Base-by-base conservation (phyloP, 2,329 filamentous ascomycete species). In the Cladobotryum mycophilum region DNA sequence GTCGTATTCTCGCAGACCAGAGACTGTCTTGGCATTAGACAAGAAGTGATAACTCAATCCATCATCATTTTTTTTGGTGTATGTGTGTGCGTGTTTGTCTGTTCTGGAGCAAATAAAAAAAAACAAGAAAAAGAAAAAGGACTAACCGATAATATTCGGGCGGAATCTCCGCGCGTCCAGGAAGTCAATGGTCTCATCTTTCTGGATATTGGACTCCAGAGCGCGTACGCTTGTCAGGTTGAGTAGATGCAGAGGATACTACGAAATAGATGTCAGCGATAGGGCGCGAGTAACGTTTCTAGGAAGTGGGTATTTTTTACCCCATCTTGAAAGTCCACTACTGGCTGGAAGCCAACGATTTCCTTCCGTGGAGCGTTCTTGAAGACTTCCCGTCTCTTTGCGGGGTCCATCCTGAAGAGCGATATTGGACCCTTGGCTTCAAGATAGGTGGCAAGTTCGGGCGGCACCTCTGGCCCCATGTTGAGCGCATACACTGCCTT, bases 241-340 rank as follows among this genome's bases (percentile, higher is more conserved):
- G 47, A 88, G 67, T 40, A 90, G 68, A 56, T 88, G 82, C 14
- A 90, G 70, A 1, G 86, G 85, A 62, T 86, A 89, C 80, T 85
- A 37, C 18, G 44, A 48, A 25, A 58, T 48, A 41, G 14, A 15
- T 36, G 20, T 37, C 20, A 20, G 18, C 30, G 15, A 17, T 11
- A 40, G 34, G 11, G 33, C 18, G 25, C 33, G 38, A 36, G 34
- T 30, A 7, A 30, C 37, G 17, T 15, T 40, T 7, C 12, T 15
- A 15, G n/a, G n/a, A 30, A 30, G 25, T 30, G 25, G 15, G 69
- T n/a, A n/a, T n/a, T n/a, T n/a, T 80, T 67, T 70, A 86, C 84
- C 41, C 81, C 81, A 63, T 89, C 86, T 54, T 85, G 81, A 62
- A 88, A 88, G 45, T 82, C 82, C 12, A 85, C 76, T 5, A 80